Evolutionary conservation across 2,329 filamentous ascomycete species (phyloP), one percentile per base, ranked within the genome.

Genomic region (Cercospora sp.): DNA sequence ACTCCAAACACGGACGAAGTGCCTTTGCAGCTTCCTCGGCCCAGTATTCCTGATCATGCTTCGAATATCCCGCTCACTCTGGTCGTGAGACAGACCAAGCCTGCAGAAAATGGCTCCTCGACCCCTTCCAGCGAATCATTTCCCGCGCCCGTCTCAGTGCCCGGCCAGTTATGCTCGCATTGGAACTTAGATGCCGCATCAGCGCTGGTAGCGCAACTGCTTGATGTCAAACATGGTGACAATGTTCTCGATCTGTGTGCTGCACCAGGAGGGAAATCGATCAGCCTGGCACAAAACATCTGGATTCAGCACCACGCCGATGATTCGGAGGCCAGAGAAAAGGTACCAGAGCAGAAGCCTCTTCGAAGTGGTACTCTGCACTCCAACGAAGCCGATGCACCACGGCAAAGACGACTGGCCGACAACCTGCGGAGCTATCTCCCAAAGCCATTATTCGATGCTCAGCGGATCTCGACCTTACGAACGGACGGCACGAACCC

Each of bases 161-260:
- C 63, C 31, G 66, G 64, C 1, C 64, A 68, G 16, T 62, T 75
- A 20, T 31, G 74, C 13, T 72, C 76, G 1, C 76, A 78, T 62
- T 77, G 74, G 75, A 76, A 75, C 51, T 62, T 78, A 30, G 76
- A 78, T 64, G 75, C 73, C 18, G 76, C 76, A 12, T 77, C 79
- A 28, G 76, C 73, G n/a, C 77, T 80, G 8, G 76, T 70, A n/a
- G 78, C 78, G 5, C 71, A 71, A 30, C 58, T 81, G 3, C 77
- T 82, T 3, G 70, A 74, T 48, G 75, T 78, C 8, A 72, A 73
- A 48, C 78, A 79, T 2, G 76, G 78, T 9, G 77, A 81, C 60
- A 76, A 77, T 23, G 74, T 82, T 5, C 73, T 82, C 13, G 80
- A 82, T 60, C 74, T 82, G 9, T 82, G 80, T 65, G 80, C 80